Base-by-base conservation (phyloP, 2,329 filamentous ascomycete genomes). In the Colletotrichum orchidophilum region DNA sequence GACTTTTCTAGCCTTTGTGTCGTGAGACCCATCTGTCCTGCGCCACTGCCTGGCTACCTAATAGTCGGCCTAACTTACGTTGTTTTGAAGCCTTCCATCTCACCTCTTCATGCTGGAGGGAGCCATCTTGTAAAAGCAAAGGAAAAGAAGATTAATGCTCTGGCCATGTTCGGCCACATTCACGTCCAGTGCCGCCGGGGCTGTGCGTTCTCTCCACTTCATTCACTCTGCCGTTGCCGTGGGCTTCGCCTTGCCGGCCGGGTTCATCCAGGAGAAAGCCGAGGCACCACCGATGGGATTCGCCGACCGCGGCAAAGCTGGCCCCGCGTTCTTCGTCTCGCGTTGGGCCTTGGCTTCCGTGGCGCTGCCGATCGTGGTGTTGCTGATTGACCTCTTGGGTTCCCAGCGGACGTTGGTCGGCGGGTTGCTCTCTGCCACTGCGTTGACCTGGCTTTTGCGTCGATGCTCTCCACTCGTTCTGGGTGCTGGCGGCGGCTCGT, bases 201-300 rank as follows among this genome's bases (percentile, higher is more conserved):
- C 65, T 33, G 59, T 29, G 39, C 27, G 12, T 54, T 63, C 39
- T 54, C 46, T 35, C 46, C 33, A 13, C 26, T 27, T 31, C 63
- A 7, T 21, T 59, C 72, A 74, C 63, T 74, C 73, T 6, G 71
- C 73, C 59, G 71, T 71, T 9, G 73, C 73, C n/a, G 73, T 78
- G 12, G 81, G 78, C 76, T 84, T 84, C 55, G 85, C 81, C 75
- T 86, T 86, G 61, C 78, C 78, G 21, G 80, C 74, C 50, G 86
- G 82, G 58, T 93, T 96, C 85, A 98, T 92, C 95, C 95, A 98
- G 13, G 93, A 92, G 83, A 98, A 98, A 3, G 96, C 96, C 70
- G 94, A 96, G 15, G 93, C 96, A n/a, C 94, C 94, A 9, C 96
- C 96, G 21, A 97, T 89, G 0, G 96, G 96, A 78, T 98, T 98